Evolutionary conservation across 495 filamentous ascomycete genomes (phyloP).

Genomic region (Neurospora sp.): DNA sequence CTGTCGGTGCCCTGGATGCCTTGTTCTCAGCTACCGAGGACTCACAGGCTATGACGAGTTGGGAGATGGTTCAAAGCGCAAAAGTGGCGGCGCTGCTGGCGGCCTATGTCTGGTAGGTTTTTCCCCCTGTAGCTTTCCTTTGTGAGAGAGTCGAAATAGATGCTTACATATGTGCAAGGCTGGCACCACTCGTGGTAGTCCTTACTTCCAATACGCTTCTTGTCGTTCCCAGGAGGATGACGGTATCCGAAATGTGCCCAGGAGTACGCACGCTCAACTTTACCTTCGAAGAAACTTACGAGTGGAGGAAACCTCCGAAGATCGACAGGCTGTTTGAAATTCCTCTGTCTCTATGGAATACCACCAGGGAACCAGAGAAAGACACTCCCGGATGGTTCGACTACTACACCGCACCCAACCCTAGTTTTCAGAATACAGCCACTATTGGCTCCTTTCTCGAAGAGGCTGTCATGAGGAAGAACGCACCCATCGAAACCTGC

Average conservation of each 20-base stretch:
- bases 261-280: slow-evolving; percentile 28
- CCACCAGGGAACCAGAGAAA: slow-evolving; percentile 10
- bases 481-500: slow-evolving; percentile 21
- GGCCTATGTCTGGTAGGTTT: slow-evolving; percentile 22
- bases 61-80: slow-evolving; percentile 24
- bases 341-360: slow-evolving; percentile 27
- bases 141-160: not conserved
- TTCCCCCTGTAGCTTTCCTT: not conserved
- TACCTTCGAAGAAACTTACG: slow-evolving; percentile 23
- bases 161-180: slow-evolving; percentile 13
- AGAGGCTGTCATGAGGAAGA: slow-evolving; percentile 15
- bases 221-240: slow-evolving; percentile 12
- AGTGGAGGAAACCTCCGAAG: slow-evolving; percentile 22
- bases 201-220: slow-evolving; percentile 28
- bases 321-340: slow-evolving; percentile 19
- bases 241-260: slow-evolving; percentile 12
- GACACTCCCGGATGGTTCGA: slow-evolving; percentile 23
- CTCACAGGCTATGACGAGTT: slow-evolving; percentile 17
- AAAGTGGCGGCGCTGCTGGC: slow-evolving; percentile 24
- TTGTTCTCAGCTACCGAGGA: slow-evolving; percentile 27
- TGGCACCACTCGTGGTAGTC: slow-evolving; percentile 26
- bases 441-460: slow-evolving; percentile 23
- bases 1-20: slow-evolving; percentile 24
- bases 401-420: slow-evolving; percentile 24
- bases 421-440: slow-evolving; percentile 15